Evolutionary conservation across 805 yeast genomes (phyloP), one percentile per base, ranked within the genome.

Genomic region (Kodamaea nitidulidarum): DNA sequence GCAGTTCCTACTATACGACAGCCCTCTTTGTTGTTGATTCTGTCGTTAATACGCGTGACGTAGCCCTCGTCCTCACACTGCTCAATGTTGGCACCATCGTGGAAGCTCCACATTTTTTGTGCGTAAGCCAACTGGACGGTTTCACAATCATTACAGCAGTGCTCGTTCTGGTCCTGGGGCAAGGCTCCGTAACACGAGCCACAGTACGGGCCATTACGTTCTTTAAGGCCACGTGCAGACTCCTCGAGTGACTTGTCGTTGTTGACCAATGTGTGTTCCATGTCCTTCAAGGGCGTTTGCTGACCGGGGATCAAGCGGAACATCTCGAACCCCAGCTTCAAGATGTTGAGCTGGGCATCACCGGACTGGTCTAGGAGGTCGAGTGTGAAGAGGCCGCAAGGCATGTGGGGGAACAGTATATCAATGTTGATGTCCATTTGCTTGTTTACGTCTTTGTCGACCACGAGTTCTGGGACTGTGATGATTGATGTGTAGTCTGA

Each of bases 51-150:
- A 31, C 65, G 69, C n/a, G 67, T 54, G 18, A 87, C 95, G 58
- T 86, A 88, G 5, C 95, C 93, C 59, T 88, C 96, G 10, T 67
- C 68, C 56, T 87, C 96, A 73, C 98, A 91, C 63, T 91, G 98
- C 46, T 80, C 87, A 43, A 93, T 79, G 43, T 85, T 80, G 40
- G 75, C 68, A 42, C 98, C 98, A 58, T 91, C 98, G 51, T 67
- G 84, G 61, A 93, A 91, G 2, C 84, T 90, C 98, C 98, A 93
- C 25, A 78, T 81, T 12, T 67, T 73, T 11, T 71, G 73, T 15
- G 84, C 81, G 57, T 91, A 93, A 0, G 96, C 96, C 47, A 70
- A 60, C 47, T 78, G 79, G 18, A 91, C 95, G 31, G 86, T 78
- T 31, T 75, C 84, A 69, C 98, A 91, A 18, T 84, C 75, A 57